Percentiles rank a stretch among this genome's conserved stretches.
These are phyloP conservation scores for Mycena capillaripes DNA, from an alignment of 768 basidiomycete species.

Conservation along the genomic window DNA sequence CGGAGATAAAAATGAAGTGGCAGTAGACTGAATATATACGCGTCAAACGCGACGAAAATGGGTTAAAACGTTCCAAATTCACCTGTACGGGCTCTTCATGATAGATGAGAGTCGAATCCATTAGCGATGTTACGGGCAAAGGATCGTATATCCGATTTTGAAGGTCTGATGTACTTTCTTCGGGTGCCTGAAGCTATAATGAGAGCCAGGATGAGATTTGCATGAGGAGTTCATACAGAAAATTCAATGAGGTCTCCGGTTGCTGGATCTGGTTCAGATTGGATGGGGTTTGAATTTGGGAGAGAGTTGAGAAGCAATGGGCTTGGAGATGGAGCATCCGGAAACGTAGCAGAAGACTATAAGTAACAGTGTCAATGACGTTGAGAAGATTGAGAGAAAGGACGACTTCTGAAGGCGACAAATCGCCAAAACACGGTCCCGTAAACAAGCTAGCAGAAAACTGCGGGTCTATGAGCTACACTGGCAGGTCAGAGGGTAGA, in stretches of 20 bases:
- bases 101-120: neutral
- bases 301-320: slow-evolving; percentile 19
- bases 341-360: slow-evolving; percentile 16
- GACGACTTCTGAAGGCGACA: slow-evolving; percentile 38
- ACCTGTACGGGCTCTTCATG: neutral
- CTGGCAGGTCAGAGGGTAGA: too few relatives aligned
- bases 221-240: neutral
- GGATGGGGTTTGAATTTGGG: neutral
- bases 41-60: neutral
- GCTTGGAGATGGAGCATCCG: slow-evolving; percentile 34
- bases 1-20: neutral
- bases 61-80: neutral
- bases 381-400: neutral
- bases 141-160: neutral
- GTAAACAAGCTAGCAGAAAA: slow-evolving; percentile 35
- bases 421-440: slow-evolving; percentile 44
- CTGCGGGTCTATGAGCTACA: slow-evolving; percentile 7
- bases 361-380: neutral
- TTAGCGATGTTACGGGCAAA: neutral
- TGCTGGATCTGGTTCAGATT: neutral
- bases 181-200: neutral
- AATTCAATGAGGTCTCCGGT: slow-evolving; percentile 17
- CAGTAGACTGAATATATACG: slow-evolving; percentile 19
- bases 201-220: neutral
- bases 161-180: slow-evolving; percentile 3